Base-by-base conservation (phyloP, 148 eudicot genomes). In the Linanthus parryae region DNA sequence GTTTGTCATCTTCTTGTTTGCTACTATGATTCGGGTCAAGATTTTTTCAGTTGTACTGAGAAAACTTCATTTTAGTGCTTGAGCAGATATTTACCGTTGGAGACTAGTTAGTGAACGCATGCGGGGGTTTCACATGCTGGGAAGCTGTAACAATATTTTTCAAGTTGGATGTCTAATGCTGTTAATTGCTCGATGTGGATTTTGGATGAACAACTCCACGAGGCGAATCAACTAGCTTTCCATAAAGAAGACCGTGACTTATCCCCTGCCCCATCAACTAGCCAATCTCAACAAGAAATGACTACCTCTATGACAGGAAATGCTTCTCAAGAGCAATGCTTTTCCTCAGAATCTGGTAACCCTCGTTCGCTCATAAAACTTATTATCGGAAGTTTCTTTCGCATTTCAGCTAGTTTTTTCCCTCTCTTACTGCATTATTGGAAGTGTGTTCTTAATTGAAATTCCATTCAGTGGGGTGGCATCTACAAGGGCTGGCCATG, bases 281-380 rank as follows among this genome's bases (percentile, higher is more conserved):
- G 61, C 50, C 33, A 79, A 62, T 52, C 55, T 22, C 70, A 69
- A 45, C 76, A 69, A 67, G 87, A 84, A 39, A 27, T 64, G 52
- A 52, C 16, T 48, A 25, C 71, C 59, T 69, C 64, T 35, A 68
- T 63, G 41, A 73, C 62, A 15, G 65, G 64, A 34, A 50, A 71
- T 41, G 63, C 48, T 73, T 79, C 90, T 67, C 89, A 78, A 59
- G 88, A 78, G 36, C 89, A 71, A 44, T 73, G 79, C 74, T 65
- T 69, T 57, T 84, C 89, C 19, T 76, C 89, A 1, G 83, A 81
- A 48, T 79, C 84, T 36, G 90, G 94, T 85, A 79, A 39, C 20
- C 11, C 47, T 13, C n/a, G 33, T 10, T 40, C 2, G 31, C 52
- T 12, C 3, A 43, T 43, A 43, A 4, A 8, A 43, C 5, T 42